phyloP scores from a whole-genome alignment of 495 filamentous ascomycete species.

The Neurospora africana region DNA sequence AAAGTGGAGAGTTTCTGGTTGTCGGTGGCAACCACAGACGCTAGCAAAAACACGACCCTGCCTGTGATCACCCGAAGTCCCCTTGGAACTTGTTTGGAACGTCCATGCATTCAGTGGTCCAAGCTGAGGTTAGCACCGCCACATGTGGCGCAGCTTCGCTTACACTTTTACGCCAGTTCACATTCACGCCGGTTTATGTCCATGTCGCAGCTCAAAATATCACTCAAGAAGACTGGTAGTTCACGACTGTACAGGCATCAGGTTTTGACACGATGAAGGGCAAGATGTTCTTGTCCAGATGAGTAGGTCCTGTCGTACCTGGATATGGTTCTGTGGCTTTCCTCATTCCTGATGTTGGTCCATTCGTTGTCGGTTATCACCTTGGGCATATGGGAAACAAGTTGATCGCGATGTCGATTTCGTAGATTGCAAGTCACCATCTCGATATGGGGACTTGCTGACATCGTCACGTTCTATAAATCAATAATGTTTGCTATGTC shows the following conservation, averaged over 20 bases:
- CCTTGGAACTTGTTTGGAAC: not conserved
- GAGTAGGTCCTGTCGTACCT: not conserved
- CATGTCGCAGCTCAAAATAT: not conserved
- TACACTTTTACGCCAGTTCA: not conserved
- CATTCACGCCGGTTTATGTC: not conserved
- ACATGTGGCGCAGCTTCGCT: not conserved
- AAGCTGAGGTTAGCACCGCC: not conserved
- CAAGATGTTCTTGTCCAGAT: not conserved
- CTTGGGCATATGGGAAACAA: not conserved
- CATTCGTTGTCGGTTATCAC: not conserved
- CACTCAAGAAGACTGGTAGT: not conserved
- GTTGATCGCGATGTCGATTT: not conserved
- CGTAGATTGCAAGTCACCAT: not conserved
- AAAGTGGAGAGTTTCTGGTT: not conserved
- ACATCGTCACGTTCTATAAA: not conserved
- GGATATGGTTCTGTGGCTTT: not conserved
- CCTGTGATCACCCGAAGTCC: not conserved
- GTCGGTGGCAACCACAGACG: not conserved
- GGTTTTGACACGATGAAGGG: not conserved
- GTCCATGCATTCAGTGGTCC: not conserved
- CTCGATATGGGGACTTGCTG: not conserved
- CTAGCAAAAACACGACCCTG: not conserved
- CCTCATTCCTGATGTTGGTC: not conserved
- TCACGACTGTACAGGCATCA: not conserved
- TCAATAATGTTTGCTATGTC: not conserved